phyloP scores from a whole-genome alignment of 2,329 filamentous ascomycete species.

The Ophiostoma novo-ulmi region DNA sequence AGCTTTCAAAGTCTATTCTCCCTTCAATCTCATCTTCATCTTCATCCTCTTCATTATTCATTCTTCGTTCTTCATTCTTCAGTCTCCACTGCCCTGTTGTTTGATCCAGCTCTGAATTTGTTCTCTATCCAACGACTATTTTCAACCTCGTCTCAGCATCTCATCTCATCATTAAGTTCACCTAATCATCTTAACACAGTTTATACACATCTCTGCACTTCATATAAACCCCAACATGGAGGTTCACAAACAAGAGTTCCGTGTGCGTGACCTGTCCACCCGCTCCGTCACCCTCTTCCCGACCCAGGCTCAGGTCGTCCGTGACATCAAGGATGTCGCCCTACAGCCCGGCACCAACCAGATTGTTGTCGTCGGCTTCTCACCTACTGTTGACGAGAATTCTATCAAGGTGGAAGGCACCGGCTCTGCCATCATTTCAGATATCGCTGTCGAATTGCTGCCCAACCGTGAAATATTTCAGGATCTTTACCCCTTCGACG shows the following conservation, averaged over 20 bases:
- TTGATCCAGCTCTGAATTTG: neutral
- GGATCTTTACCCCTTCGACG: conserved; percentile 48
- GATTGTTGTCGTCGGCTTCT: conserved; percentile 51
- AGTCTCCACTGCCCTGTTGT: neutral
- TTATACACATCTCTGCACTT: neutral
- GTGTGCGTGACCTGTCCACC: conserved; percentile 53
- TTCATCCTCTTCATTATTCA: neutral
- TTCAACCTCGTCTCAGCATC: neutral
- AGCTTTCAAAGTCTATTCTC: neutral
- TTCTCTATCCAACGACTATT: neutral
- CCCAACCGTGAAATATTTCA: conserved; percentile 51
- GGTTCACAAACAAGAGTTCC: conserved; percentile 46
- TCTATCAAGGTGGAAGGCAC: conserved; percentile 57
- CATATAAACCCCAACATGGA: conserved; percentile 34
- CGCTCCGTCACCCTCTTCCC: conserved; percentile 61
- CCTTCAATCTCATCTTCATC: neutral
- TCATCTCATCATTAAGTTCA: neutral
- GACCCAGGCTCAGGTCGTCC: conserved; percentile 53
- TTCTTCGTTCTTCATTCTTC: too few relatives aligned
- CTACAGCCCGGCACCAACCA: conserved; percentile 53
- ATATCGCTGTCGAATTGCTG: conserved; percentile 57
- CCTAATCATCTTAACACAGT: neutral
- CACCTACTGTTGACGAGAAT: conserved; percentile 49
- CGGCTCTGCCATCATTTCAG: conserved; percentile 54
- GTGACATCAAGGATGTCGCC: conserved; percentile 52